Evolutionary conservation across 2,329 filamentous ascomycete species (phyloP).

Genomic region (Phialemonium atrogriseum): DNA sequence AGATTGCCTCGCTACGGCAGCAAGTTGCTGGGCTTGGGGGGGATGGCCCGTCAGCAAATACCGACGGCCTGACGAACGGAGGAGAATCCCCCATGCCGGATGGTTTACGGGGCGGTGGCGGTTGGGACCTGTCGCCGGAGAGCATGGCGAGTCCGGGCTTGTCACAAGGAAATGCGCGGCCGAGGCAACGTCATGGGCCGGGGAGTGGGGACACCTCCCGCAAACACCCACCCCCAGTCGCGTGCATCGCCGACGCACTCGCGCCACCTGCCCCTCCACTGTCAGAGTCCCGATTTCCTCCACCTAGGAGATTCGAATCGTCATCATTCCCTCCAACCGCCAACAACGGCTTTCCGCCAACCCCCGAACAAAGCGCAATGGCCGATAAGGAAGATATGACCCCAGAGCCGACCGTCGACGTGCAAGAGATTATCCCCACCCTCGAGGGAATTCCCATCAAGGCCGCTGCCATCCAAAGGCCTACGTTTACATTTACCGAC

Average conservation of each 20-base stretch:
- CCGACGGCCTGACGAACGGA: constrained; percentile 6
- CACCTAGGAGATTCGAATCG: not conserved
- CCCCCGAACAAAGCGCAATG: constrained; percentile 4
- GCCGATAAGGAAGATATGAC: constrained; percentile 18
- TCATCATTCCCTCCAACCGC: constrained; percentile 8
- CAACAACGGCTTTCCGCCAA: constrained; percentile 2
- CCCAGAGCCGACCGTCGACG: constrained; percentile 43
- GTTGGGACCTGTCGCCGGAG: constrained; percentile 10
- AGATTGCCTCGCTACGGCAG: constrained; percentile 33
- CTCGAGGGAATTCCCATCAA: constrained; percentile 53
- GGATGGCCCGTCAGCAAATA: too few relatives aligned
- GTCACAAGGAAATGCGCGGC: constrained; percentile 10
- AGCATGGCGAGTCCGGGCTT: constrained; percentile 14
- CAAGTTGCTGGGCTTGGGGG: constrained; percentile 15
- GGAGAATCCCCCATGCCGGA: constrained; percentile 6
- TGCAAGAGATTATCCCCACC: constrained; percentile 48
- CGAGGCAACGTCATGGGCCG: not conserved
- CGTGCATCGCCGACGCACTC: not conserved
- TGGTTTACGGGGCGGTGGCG: constrained; percentile 9
- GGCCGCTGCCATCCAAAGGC: constrained; percentile 40
- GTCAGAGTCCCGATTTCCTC: constrained; percentile 21
- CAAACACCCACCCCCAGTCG: not conserved
- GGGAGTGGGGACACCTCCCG: not conserved
- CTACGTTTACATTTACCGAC: constrained; percentile 36
- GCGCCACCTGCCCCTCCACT: constrained; percentile 23